Base-by-base conservation (phyloP, 768 basidiomycete species). In the Panaeolus cyanescens region DNA sequence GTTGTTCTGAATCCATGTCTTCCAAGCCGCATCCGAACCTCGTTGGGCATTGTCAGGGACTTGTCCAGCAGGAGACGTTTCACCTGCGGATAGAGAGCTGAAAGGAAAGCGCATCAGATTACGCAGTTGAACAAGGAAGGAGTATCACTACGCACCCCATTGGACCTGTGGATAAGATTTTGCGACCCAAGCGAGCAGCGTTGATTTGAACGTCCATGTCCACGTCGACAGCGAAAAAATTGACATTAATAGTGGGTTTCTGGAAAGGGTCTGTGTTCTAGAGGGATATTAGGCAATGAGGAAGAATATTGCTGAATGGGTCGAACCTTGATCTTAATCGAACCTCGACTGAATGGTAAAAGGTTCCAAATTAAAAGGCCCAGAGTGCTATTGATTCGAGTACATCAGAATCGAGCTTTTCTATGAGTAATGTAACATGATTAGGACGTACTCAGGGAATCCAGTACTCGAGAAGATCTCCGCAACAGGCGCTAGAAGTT, bases 21-120 rank as follows among this genome's bases (percentile, higher is more conserved):
- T 73, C 84, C 83, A 85, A 5, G 65, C 77, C 12, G 75, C 75
- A 63, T 82, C 79, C 1, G 79, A 72, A 9, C 83, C 83, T 32
- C 79, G 75, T 10, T 76, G 54, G 8, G 73, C 71, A 66, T 81
- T 75, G 50, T 83, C 79, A 9, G 83, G 82, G 84, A 10, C 71
- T 68, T 6, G 74, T 72, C 68, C 84, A 83, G 17, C n/a, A n/a
- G n/a, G n/a, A n/a, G n/a, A n/a, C n/a, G n/a, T n/a, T n/a, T n/a
- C n/a, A n/a, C n/a, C n/a, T n/a, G n/a, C 45, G 7, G 45, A 50
- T 22, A 50, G 45, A 4, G 45, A 25, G 25, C 45, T 50, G 3
- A 1, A 28, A 3, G 19, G 37, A 13, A 25, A 12, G 9, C 0
- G 5, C 30, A 15, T 42, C 13, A 25, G 25, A 5, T 6, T 28